These are phyloP conservation scores for Amanita polypyramis DNA, from an alignment of 768 basidiomycete species.

Conservation along the genomic window DNA sequence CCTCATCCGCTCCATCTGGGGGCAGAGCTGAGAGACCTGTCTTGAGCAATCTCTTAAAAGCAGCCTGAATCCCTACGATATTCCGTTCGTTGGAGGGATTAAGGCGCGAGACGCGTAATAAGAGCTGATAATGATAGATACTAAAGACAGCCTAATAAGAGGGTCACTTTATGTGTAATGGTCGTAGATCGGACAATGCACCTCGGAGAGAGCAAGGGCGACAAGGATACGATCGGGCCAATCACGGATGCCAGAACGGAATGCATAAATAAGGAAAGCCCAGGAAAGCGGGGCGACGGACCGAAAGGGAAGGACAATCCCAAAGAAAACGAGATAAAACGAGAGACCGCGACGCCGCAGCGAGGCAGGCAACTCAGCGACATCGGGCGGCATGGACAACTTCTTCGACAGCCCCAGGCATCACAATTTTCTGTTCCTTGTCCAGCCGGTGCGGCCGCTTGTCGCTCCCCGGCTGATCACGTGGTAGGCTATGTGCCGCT, in stretches of 20 bases:
- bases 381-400: conserved; percentile 23
- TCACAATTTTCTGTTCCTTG: too few species aligned
- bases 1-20: conserved; percentile 43
- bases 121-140: conserved; percentile 47
- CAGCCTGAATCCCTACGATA: conserved; percentile 43
- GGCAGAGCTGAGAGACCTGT: conserved; percentile 50
- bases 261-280: conserved; percentile 44
- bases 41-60: conserved; percentile 54
- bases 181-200: conserved; percentile 17
- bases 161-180: conserved; percentile 4
- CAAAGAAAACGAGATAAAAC: conserved; percentile 50
- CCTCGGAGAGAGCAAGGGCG: conserved; percentile 48
- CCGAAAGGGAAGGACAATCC: conserved; percentile 55
- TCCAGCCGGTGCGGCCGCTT: too few species aligned
- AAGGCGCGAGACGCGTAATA: conserved; percentile 34
- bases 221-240: conserved; percentile 31
- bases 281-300: conserved; percentile 53
- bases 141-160: conserved; percentile 55
- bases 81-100: conserved; percentile 35
- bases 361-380: conserved; percentile 27
- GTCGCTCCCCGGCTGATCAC: background rate
- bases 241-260: conserved; percentile 29
- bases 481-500: too few species aligned
- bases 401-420: too few species aligned
- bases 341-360: conserved; percentile 30